Base-by-base conservation (phyloP, 805 yeast genomes). In the Myxozyma vanderwaltii region DNA sequence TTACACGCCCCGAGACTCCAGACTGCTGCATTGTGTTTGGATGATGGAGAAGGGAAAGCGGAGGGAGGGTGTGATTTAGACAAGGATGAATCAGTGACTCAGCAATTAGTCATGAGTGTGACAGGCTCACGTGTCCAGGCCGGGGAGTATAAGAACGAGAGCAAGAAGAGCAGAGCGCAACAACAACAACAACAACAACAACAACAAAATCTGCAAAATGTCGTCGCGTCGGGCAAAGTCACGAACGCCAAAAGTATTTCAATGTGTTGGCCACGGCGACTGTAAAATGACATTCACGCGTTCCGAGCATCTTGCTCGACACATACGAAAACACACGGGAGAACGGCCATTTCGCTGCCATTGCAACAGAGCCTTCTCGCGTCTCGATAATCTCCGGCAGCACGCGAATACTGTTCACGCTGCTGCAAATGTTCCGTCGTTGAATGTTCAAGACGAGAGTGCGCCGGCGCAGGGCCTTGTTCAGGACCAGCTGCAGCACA, bases 321-420 rank as follows among this genome's bases (percentile, higher is more conserved):
- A 91, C 75, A 86, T 91, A 54, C 77, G 97, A 59, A 91, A 91
- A 68, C 97, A 91, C 72, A 91, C 97, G 0, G 97, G 97, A 44
- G 97, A 91, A 72, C 78, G 96, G 58, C 97, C 97, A 1, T 91
- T 90, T 72, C 84, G 88, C 54, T 91, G 97, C 72, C 86, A 86
- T 50, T 87, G 86, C 71, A 77, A 84, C 35, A 84, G 91, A 69
- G 81, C 83, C 70, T 91, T 91, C 71, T 85, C 91, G 17, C 79
- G 97, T 48, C 75, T 91, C 59, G 97, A 91, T 73, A 91, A 91
- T 71, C 78, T 91, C 63, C 80, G 96, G 61, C 97, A 91, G 75
- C 97, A 91, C 75, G 86, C 87, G 61, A 95, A 90, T 70, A 88
- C 97, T 0, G 91, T 86, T 5, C 91, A 86, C 65, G 84, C 85